Base-by-base conservation (phyloP, 2,329 filamentous ascomycete species). In the Sclerotinia borealis region DNA sequence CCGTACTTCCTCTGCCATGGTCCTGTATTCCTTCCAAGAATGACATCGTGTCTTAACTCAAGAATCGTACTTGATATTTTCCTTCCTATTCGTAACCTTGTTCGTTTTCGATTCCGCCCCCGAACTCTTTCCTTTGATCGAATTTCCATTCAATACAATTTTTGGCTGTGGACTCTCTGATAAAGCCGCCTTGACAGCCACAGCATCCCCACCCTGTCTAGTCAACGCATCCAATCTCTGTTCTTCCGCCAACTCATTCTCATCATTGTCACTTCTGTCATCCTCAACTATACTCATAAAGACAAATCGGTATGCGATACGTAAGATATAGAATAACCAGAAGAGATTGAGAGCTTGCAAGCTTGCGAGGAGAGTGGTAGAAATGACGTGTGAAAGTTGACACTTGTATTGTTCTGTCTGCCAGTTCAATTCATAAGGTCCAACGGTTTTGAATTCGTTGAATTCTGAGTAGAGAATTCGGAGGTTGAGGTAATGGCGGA, bases 401-500 rank as follows among this genome's bases (percentile, higher is more conserved):
- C 88, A 91, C 79, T 93, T 93, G 81, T 89, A 93, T 76, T 91
- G 89, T 72, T 87, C 79, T 0, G 83, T 84, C 62, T 83, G 86
- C 90, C 90, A 93, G 79, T 92, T 84, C 67, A 93, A 79, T 72
- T 85, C 85, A 75, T 85, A 93, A 55, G 89, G 87, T 0, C 90
- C 90, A 64, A 93, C 79, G 51, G 87, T 90, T 70, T 82, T 79
- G 78, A 90, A 92, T 72, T 91, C 85, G 70, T 86, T 90, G 71
- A 92, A 83, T 64, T 92, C 83, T 45, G 88, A 90, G 76, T 80
- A 86, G 72, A 93, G 81, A 75, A 93, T 91, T 71, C 81, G 80
- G 63, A 93, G 81, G 78, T 93, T 93, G 75, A 92, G 81, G 77
- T 87, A 91, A 78, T 97, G 93, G 59, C 93, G 91, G 66, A 93